phyloP scores from a whole-genome alignment of 352 stramenopile species.

The Sclerospora graminicola region DNA sequence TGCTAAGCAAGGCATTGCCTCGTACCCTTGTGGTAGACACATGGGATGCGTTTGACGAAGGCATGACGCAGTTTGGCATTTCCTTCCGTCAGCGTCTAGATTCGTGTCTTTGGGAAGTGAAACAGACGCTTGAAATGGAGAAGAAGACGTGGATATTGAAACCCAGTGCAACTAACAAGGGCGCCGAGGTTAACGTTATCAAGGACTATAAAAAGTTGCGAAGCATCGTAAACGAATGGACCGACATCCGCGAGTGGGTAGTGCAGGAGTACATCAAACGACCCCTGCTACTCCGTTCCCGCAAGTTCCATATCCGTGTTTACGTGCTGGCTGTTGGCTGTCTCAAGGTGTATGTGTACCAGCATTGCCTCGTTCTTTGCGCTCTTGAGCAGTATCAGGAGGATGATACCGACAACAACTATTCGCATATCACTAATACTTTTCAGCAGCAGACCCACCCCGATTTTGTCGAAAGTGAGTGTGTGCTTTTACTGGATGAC shows the following conservation, averaged over 20 bases:
- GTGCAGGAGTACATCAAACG: constrained; percentile 48
- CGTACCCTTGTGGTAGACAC: constrained; percentile 56
- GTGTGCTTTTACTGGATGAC: constrained; percentile 48
- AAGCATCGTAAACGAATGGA: constrained; percentile 49
- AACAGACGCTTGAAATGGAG: constrained; percentile 31
- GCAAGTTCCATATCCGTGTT: constrained; percentile 71
- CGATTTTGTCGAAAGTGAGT: constrained; percentile 59
- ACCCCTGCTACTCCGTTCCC: constrained; percentile 37
- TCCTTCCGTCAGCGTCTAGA: constrained; percentile 47
- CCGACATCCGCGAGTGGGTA: constrained; percentile 59
- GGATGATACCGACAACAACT: constrained; percentile 39
- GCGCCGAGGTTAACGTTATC: constrained; percentile 53
- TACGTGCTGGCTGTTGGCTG: constrained; percentile 45
- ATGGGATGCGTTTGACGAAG: constrained; percentile 59
- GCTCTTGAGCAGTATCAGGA: constrained; percentile 38
- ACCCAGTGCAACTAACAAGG: constrained; percentile 64
- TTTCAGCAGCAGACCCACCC: constrained; percentile 63
- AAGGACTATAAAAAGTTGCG: constrained; percentile 51
- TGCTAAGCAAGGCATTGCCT: constrained; percentile 37
- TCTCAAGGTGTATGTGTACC: constrained; percentile 62
- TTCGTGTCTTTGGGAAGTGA: constrained; percentile 47
- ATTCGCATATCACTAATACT: constrained; percentile 73
- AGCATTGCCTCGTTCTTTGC: constrained; percentile 48
- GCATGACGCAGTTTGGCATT: constrained; percentile 42
- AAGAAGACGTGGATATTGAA: constrained; percentile 64